phyloP scores from a whole-genome alignment of 495 filamentous ascomycete species.

The Penicillium verhagenii region DNA sequence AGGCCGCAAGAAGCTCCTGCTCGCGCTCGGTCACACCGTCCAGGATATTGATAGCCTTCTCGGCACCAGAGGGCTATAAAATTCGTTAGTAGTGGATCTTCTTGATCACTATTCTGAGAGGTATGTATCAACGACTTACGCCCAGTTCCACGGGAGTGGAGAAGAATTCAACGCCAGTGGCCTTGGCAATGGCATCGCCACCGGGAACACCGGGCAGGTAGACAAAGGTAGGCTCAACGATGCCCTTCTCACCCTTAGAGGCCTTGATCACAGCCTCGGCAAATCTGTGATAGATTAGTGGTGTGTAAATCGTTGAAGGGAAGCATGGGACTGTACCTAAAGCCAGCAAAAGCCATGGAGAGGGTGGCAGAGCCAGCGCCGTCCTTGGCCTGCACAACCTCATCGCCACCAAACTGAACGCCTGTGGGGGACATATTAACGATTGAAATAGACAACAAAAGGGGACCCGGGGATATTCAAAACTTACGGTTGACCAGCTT shows the following conservation, averaged over 20 bases:
- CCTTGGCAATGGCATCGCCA: conserved; percentile 79
- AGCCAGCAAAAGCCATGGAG: conserved; percentile 97
- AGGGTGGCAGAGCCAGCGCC: conserved; percentile 93
- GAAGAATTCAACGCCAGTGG: conserved; percentile 87
- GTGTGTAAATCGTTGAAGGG: conserved; percentile 5
- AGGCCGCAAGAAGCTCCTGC: conserved; percentile 78
- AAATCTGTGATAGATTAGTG: conserved; percentile 58
- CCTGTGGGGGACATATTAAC: conserved; percentile 41
- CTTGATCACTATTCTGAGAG: not conserved
- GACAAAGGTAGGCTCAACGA: conserved; percentile 91
- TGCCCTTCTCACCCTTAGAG: conserved; percentile 78
- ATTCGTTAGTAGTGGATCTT: conserved; percentile 13
- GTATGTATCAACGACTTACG: conserved; percentile 54
- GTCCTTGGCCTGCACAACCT: conserved; percentile 98
- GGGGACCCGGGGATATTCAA: not conserved
- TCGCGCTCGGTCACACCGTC: conserved; percentile 71
- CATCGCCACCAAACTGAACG: conserved; percentile 97
- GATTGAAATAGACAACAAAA: not conserved
- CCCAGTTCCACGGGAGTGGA: conserved; percentile 93
- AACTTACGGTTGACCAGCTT: conserved; percentile 78
- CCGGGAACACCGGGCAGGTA: conserved; percentile 89
- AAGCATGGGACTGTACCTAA: conserved; percentile 58
- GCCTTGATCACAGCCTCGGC: conserved; percentile 92
- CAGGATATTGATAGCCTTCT: conserved; percentile 80
- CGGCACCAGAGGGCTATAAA: conserved; percentile 70